Evolutionary conservation across 1,139 yeast genomes (phyloP).

Genomic region (Debaryomyces sp.): DNA sequence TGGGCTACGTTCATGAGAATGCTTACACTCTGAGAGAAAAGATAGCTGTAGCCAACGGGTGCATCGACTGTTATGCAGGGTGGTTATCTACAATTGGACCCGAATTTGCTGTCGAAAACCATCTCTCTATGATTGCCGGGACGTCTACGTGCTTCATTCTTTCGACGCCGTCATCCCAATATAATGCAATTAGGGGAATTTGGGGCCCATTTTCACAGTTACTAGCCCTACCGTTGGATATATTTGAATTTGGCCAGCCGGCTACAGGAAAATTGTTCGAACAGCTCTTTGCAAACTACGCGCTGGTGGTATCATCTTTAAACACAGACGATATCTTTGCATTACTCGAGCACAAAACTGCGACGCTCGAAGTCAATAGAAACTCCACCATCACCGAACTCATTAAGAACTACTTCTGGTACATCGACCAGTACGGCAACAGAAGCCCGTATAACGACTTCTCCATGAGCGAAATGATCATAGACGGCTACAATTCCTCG

Average conservation of each 20-base stretch:
- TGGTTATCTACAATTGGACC: slow-evolving; percentile 42
- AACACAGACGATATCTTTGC: slow-evolving; percentile 22
- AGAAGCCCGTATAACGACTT: slow-evolving; percentile 57
- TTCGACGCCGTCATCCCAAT: slow-evolving; percentile 18
- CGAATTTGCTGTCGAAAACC: slow-evolving; percentile 7
- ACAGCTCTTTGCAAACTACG: slow-evolving; percentile 41
- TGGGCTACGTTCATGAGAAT: slow-evolving; percentile 19
- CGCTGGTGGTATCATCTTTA: not conserved
- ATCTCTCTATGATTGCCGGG: slow-evolving; percentile 58
- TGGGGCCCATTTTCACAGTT: slow-evolving; percentile 59
- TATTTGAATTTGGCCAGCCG: slow-evolving; percentile 60
- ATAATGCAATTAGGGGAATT: slow-evolving; percentile 38
- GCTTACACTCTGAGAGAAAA: not conserved
- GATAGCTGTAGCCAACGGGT: slow-evolving; percentile 42
- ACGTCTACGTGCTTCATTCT: slow-evolving; percentile 60
- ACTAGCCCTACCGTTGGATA: slow-evolving; percentile 19
- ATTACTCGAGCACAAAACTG: slow-evolving; percentile 34
- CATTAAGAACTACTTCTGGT: slow-evolving; percentile 42
- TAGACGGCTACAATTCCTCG: slow-evolving; percentile 47
- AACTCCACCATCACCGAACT: slow-evolving; percentile 30
- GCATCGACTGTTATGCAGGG: slow-evolving; percentile 62
- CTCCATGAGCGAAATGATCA: slow-evolving; percentile 47
- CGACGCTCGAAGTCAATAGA: slow-evolving; percentile 17
- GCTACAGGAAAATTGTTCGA: slow-evolving; percentile 58
- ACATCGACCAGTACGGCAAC: slow-evolving; percentile 60